Evolutionary conservation across 257 asterid genomes (phyloP), one percentile per base, ranked within the genome.

Genomic region (Fraxinus cuspidata): DNA sequence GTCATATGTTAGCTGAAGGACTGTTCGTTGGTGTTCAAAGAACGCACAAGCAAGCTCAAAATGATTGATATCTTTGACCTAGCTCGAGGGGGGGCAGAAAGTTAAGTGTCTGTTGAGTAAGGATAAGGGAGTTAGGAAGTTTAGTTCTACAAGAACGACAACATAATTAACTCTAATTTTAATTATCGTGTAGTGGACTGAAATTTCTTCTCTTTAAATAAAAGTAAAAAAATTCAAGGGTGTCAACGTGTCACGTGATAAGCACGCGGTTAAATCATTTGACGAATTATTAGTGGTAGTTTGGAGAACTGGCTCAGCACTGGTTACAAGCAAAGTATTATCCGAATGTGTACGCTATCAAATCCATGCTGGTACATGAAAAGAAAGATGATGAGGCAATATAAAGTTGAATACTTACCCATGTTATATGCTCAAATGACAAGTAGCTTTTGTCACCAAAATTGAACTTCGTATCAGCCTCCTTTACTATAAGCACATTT

Each of bases 381-480:
- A 25, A 16, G 7, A 42, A 11, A 19, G 71, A 53, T 29, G 47
- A 71, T 63, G 73, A 4, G 23, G 31, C 51, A 73, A 78, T 38
- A 76, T 25, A 34, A 18, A 75, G 83, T 71, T 73, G 85, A 77
- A 75, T 77, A 73, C 83, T 70, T 89, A 95, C 99, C 99, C 94
- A 92, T 78, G 98, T 93, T 82, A 96, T 90, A 81, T 93, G 96
- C 88, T 96, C 99, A 68, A 96, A 96, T 13, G 81, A 7, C 70
- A 96, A 86, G 88, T 93, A 96, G 37, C 96, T 96, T 86, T 72
- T 89, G 86, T 83, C 87, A 47, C 94, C 97, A 81, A 93, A 96
- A 81, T 96, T 92, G 96, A 89, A 93, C 89, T 92, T 86, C 42
- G 99, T 93, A 74, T 89, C 89, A 38, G 97, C 97, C 77, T 93